phyloP scores from a whole-genome alignment of 176 grass and related monocot genomes.

The Aegilops longissima region DNA sequence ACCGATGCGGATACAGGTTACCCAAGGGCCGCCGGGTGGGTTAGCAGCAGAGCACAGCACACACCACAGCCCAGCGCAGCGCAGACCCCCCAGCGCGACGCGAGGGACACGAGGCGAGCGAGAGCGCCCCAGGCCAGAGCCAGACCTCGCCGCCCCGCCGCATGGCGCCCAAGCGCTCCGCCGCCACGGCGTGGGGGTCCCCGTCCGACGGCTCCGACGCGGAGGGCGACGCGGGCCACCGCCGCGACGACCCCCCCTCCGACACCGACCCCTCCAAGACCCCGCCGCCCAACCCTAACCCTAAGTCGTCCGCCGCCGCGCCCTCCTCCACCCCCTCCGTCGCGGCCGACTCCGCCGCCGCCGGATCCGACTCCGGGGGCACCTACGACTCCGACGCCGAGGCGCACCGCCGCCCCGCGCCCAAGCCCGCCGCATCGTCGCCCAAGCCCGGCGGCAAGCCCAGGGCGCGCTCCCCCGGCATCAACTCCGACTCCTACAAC shows the following conservation, averaged over 20 bases:
- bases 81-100: background rate
- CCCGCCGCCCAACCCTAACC: slow-evolving; percentile 41
- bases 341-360: background rate
- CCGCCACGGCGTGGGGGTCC: slow-evolving; percentile 29
- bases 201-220: slow-evolving; percentile 44
- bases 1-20: background rate
- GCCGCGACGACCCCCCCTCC: slow-evolving; percentile 14
- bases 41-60: background rate
- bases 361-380: slow-evolving; percentile 48
- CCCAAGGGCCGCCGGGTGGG: slow-evolving; percentile 5
- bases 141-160: background rate
- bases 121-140: background rate
- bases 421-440: background rate
- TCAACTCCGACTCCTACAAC: slow-evolving; percentile 23
- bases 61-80: background rate
- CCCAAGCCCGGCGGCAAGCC: slow-evolving; percentile 22
- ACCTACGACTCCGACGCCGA: slow-evolving; percentile 23
- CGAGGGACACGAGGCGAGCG: background rate
- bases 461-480: slow-evolving; percentile 24
- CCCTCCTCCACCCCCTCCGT: background rate
- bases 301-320: slow-evolving; percentile 16
- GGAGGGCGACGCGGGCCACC: slow-evolving; percentile 11
- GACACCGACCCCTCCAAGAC: slow-evolving; percentile 42
- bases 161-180: slow-evolving; percentile 65
- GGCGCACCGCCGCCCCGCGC: slow-evolving; percentile 18